Evolutionary conservation across 257 asterid species (phyloP), one percentile per base, ranked within the genome.

Genomic region (Fraxinus americana): DNA sequence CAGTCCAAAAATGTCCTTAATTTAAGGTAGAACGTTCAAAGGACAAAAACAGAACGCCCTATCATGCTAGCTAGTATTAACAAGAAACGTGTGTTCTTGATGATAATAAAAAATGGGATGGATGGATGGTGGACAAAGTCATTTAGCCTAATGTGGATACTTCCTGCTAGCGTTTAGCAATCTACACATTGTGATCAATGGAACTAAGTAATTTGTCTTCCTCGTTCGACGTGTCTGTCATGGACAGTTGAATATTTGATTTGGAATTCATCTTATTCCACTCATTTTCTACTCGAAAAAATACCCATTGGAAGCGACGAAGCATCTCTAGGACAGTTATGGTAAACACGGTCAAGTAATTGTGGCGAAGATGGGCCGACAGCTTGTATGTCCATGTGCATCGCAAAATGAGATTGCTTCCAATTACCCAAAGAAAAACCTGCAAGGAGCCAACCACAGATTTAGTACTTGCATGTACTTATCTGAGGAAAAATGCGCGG

Each of bases 341-440:
- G 0, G 98, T 61, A 16, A 92, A 92, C 66, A 94, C 86, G 0
- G 97, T 89, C 57, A 90, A 79, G 86, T 92, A 91, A 82, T 94
- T 94, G 74, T 91, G 96, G 61, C 98, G 97, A 75, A 94, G 98
- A 91, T 94, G 99, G 88, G 99, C 98, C 8, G 99, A 94, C 25
- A 94, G 85, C 86, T 94, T 94, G 91, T 92, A 94, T 0, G 99
- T 94, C 99, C 99, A 94, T 0, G 99, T 90, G 90, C 99, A 94
- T 14, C 99, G 87, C 78, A 94, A 90, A 57, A 92, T 82, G 50
- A 94, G 92, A 85, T 94, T 94, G 87, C 96, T 94, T 21, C 92
- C 96, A 1, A 94, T 88, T 45, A 91, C 94, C 97, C 98, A 94
- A 50, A 89, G 45, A 82, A 89, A 91, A 14, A 96, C 98, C 99